Evolutionary conservation across 2,329 filamentous ascomycete species (phyloP).

Genomic region (Rhynchosporium graminicola): DNA sequence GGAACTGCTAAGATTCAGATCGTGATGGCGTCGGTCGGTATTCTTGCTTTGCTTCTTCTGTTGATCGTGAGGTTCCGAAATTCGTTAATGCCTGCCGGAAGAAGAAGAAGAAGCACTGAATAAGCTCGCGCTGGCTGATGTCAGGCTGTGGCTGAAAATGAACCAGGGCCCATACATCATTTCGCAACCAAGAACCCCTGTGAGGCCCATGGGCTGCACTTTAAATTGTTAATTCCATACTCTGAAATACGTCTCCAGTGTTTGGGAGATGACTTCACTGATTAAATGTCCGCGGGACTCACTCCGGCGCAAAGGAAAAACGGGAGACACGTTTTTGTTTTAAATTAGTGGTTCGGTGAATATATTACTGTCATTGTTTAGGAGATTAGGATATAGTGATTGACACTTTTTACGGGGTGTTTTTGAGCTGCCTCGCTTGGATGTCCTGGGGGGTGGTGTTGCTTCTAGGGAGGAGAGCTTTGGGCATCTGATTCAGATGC

Average conservation of each 20-base stretch:
- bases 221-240: slow-evolving; percentile 16
- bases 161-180: not conserved
- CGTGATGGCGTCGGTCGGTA: not conserved
- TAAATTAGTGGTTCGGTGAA: too few species aligned
- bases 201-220: not conserved
- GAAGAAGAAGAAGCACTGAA: not conserved
- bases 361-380: too few species aligned
- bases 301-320: not conserved
- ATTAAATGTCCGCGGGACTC: not conserved
- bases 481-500: slow-evolving; percentile 18
- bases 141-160: slow-evolving; percentile 11
- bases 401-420: slow-evolving; percentile 17
- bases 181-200: slow-evolving; percentile 5
- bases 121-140: not conserved
- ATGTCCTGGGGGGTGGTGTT: not conserved
- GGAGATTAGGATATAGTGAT: not conserved
- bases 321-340: not conserved
- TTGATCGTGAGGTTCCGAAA: not conserved
- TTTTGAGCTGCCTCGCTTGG: slow-evolving; percentile 14
- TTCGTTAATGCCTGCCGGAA: not conserved
- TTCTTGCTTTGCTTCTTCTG: not conserved
- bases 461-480: slow-evolving; percentile 10
- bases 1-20: not conserved
- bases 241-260: slow-evolving; percentile 4
- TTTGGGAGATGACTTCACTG: not conserved